These are phyloP conservation scores for Solanum appendiculatum DNA, from an alignment of 257 asterid species.

Conservation along the genomic window DNA sequence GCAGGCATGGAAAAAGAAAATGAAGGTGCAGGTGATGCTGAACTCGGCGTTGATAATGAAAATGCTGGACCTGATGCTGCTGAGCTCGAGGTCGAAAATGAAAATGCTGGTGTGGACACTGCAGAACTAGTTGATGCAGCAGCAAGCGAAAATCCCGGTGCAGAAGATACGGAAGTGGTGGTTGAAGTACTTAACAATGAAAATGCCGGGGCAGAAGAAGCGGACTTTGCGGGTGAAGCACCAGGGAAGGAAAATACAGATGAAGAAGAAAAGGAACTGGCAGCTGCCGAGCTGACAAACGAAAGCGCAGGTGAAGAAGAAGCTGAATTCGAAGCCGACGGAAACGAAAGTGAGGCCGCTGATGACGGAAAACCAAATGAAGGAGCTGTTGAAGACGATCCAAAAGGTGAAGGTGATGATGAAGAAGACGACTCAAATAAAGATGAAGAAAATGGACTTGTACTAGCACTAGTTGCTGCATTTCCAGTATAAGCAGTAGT, in stretches of 20 bases:
- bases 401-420: background rate
- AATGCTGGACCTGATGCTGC: constrained; percentile 27
- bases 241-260: constrained; percentile 7
- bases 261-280: background rate
- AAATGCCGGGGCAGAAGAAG: constrained; percentile 8
- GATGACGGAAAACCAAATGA: constrained; percentile 14
- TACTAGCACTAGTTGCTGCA: background rate
- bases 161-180: constrained; percentile 12
- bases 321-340: background rate
- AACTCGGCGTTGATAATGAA: background rate
- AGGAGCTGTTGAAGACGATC: background rate
- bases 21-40: background rate
- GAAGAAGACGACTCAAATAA: constrained; percentile 2
- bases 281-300: constrained; percentile 2
- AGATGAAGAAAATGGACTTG: background rate
- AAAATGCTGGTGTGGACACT: constrained; percentile 33
- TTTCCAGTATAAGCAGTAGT: background rate
- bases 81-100: constrained; percentile 23
- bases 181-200: background rate
- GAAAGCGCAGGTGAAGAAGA: constrained; percentile 9
- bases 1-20: constrained; percentile 7
- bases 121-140: constrained; percentile 19
- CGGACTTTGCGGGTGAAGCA: background rate
- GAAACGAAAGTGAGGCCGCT: background rate
- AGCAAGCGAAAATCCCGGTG: constrained; percentile 19